These are phyloP conservation scores for Epicoccum sorghinum DNA, from an alignment of 2,329 filamentous ascomycete genomes.

Conservation along the genomic window DNA sequence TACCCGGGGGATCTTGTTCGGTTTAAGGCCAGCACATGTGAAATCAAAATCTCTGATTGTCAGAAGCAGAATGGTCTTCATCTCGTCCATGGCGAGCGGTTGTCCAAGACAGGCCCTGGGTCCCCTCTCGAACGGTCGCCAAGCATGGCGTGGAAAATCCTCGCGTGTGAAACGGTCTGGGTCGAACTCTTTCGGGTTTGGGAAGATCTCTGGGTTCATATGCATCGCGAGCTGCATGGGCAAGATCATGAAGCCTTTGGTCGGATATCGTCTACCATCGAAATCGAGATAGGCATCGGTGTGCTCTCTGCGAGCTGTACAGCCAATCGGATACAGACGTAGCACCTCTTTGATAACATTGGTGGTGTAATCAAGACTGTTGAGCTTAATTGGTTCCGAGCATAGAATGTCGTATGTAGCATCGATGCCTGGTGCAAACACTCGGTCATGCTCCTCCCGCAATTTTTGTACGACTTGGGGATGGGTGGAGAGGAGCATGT, in stretches of 20 bases:
- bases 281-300: constrained; percentile 42
- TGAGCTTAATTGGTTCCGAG: constrained; percentile 54
- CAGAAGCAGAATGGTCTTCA: constrained; percentile 58
- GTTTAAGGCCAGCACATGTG: constrained; percentile 32
- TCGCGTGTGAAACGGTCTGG: constrained; percentile 49
- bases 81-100: constrained; percentile 60
- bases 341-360: constrained; percentile 62
- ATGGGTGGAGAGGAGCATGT: constrained; percentile 38
- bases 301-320: constrained; percentile 51
- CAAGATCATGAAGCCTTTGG: constrained; percentile 53
- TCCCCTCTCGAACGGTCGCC: constrained; percentile 62
- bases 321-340: constrained; percentile 58
- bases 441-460: constrained; percentile 57
- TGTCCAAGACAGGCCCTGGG: constrained; percentile 64
- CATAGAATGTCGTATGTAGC: constrained; percentile 49
- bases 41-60: constrained; percentile 60
- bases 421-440: constrained; percentile 55
- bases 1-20: constrained; percentile 32
- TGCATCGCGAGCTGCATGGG: constrained; percentile 49
- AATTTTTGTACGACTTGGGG: constrained; percentile 40
- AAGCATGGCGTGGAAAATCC: constrained; percentile 55
- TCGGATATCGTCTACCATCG: constrained; percentile 52
- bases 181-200: constrained; percentile 35
- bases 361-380: constrained; percentile 58
- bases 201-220: constrained; percentile 29